These are phyloP conservation scores for Linnemannia elongata DNA, from an alignment of 192 early-diverging fungal species.

Conservation along the genomic window DNA sequence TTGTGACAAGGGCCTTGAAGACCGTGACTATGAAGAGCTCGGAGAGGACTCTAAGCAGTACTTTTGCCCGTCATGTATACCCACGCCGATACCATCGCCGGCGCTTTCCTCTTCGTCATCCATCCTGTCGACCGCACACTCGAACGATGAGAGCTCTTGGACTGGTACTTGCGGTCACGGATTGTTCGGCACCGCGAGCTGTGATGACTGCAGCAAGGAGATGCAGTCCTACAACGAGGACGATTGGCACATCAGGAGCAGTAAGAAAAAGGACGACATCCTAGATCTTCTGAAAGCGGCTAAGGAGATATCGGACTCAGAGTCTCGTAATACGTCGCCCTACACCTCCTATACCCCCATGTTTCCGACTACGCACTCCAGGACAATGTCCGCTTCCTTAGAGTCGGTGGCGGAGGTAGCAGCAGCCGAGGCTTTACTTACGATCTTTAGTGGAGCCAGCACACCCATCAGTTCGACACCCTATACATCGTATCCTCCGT, in stretches of 20 bases:
- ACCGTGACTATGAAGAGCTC: constrained; percentile 68
- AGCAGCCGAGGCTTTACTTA: constrained; percentile 50
- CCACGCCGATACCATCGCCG: constrained; percentile 36
- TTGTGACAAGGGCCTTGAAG: constrained; percentile 65
- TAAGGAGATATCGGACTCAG: constrained; percentile 49
- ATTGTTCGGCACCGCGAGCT: not conserved
- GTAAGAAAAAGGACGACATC: constrained; percentile 45
- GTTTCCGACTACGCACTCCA: constrained; percentile 26
- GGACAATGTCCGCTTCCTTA: constrained; percentile 31
- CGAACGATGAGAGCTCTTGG: constrained; percentile 37
- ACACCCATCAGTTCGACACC: constrained; percentile 38
- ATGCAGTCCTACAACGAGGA: constrained; percentile 10
- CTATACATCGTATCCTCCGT: constrained; percentile 44
- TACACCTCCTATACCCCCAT: constrained; percentile 28
- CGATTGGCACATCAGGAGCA: constrained; percentile 7
- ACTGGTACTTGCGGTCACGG: not conserved
- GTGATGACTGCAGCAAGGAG: not conserved
- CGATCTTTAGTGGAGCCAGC: constrained; percentile 44
- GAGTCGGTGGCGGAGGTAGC: constrained; percentile 53
- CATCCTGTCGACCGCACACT: constrained; percentile 24
- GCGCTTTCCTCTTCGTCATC: constrained; percentile 42
- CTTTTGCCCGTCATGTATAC: constrained; percentile 67
- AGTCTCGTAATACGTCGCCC: constrained; percentile 27
- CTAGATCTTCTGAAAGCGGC: constrained; percentile 47
- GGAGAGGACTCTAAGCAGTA: constrained; percentile 69